These are phyloP conservation scores for Pseudogymnoascus sp. DNA, from an alignment of 2,329 filamentous ascomycete species.

Conservation along the genomic window DNA sequence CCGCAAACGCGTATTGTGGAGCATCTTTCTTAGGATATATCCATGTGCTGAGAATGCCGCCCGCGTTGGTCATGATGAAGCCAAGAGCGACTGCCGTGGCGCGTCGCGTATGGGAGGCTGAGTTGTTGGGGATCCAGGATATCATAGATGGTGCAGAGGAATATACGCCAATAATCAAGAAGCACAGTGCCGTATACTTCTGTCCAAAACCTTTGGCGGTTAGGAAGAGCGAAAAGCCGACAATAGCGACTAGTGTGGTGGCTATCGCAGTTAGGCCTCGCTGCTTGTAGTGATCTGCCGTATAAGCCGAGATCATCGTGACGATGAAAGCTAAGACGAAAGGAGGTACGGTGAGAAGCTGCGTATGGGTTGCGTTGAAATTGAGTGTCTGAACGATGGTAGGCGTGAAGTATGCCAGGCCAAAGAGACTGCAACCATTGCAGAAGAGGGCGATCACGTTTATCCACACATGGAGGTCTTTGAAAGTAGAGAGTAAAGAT, in stretches of 20 bases:
- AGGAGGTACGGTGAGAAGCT: conserved; percentile 30
- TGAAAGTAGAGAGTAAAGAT: not conserved
- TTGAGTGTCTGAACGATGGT: conserved; percentile 28
- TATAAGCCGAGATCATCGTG: conserved; percentile 24
- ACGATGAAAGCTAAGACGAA: conserved; percentile 25
- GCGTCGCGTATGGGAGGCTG: conserved; percentile 4
- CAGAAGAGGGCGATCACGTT: not conserved
- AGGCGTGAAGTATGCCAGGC: conserved; percentile 1
- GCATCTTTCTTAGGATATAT: conserved; percentile 9
- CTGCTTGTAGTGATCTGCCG: conserved; percentile 26
- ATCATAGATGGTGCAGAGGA: not conserved
- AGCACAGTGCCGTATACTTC: conserved; percentile 36
- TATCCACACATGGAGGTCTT: not conserved
- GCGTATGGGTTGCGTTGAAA: conserved; percentile 24
- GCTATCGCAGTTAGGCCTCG: conserved; percentile 25
- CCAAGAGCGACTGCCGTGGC: conserved; percentile 6
- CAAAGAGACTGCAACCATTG: conserved; percentile 7
- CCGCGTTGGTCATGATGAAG: conserved; percentile 10
- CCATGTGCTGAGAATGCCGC: conserved; percentile 10
- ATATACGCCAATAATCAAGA: conserved; percentile 17
- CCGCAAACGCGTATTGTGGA: not conserved
- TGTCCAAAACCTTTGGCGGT: conserved; percentile 25
- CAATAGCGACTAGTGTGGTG: conserved; percentile 26
- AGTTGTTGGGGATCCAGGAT: conserved; percentile 9
- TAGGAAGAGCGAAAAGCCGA: conserved; percentile 34